Conservation (phyloP, 2,329 filamentous ascomycete species). For the Anthostomella pinea region DNA sequence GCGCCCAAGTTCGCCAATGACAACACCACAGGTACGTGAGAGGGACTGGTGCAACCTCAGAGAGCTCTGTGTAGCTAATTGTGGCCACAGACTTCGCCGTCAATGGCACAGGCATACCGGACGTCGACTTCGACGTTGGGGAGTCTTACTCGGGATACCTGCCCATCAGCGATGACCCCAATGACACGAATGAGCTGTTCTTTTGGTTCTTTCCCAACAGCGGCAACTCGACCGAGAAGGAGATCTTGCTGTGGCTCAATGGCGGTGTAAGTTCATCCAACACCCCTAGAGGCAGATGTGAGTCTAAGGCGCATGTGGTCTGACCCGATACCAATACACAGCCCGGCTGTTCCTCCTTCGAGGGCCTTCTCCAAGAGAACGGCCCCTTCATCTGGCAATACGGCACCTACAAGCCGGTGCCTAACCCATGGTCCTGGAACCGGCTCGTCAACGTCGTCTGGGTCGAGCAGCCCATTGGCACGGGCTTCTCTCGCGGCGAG, state of each 20-base stretch:
- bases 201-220: slow-evolving; percentile 58
- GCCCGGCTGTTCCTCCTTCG: slow-evolving; percentile 60
- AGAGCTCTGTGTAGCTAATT: not conserved
- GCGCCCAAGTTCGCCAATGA: slow-evolving; percentile 26
- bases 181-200: slow-evolving; percentile 44
- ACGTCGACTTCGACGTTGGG: slow-evolving; percentile 61
- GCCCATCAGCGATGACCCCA: slow-evolving; percentile 46
- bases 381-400: slow-evolving; percentile 70
- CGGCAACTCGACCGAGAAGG: slow-evolving; percentile 42
- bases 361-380: slow-evolving; percentile 73
- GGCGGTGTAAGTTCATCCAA: slow-evolving; percentile 37
- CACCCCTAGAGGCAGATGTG: no score
- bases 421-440: slow-evolving; percentile 71
- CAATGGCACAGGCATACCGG: slow-evolving; percentile 59
- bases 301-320: not conserved
- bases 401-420: slow-evolving; percentile 63
- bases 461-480: slow-evolving; percentile 66
- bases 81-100: slow-evolving; percentile 51
- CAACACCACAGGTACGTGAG: slow-evolving; percentile 28
- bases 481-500: slow-evolving; percentile 66
- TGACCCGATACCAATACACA: slow-evolving; percentile 22
- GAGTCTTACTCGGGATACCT: slow-evolving; percentile 59
- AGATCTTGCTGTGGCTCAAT: slow-evolving; percentile 54
- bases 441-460: slow-evolving; percentile 76
- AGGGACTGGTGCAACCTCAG: not conserved